Percentiles rank a stretch among this genome's conserved stretches.
Evolutionary conservation across 768 basidiomycete genomes (phyloP).

Genomic region (Xerocomellus intermedius): DNA sequence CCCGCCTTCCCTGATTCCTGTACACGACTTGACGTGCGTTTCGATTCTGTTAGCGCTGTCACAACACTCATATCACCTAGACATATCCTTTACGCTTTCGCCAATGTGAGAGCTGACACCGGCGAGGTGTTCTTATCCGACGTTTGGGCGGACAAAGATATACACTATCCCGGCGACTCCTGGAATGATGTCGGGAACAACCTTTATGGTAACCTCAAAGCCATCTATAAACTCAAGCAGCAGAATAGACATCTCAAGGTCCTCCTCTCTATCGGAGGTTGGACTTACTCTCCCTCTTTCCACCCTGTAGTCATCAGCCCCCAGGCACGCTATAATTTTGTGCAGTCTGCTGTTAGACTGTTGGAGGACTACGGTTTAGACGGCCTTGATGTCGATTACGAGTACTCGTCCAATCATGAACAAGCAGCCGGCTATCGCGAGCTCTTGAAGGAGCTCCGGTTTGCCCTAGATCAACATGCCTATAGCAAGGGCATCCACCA

Average conservation of each 20-base stretch:
- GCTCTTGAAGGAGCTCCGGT: slow-evolving; percentile 73
- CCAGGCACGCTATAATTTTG: slow-evolving; percentile 67
- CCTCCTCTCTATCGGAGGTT: slow-evolving; percentile 90
- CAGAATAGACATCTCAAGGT: slow-evolving; percentile 75
- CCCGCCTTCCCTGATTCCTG: slow-evolving; percentile 82
- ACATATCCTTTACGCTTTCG: slow-evolving; percentile 92
- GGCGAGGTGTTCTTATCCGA: slow-evolving; percentile 91
- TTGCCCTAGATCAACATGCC: slow-evolving; percentile 75
- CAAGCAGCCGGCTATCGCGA: slow-evolving; percentile 84
- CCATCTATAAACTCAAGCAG: slow-evolving; percentile 89
- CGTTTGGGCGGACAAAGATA: slow-evolving; percentile 93
- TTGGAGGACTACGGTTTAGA: slow-evolving; percentile 93
- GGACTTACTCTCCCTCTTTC: slow-evolving; percentile 89
- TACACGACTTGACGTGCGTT: slow-evolving; percentile 78
- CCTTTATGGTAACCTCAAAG: slow-evolving; percentile 94
- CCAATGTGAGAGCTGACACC: slow-evolving; percentile 76
- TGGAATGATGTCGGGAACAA: slow-evolving; percentile 93
- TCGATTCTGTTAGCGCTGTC: not conserved
- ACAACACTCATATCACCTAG: slow-evolving; percentile 35
- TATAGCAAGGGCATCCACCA: slow-evolving; percentile 56
- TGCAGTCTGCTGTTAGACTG: slow-evolving; percentile 71
- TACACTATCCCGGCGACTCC: slow-evolving; percentile 91
- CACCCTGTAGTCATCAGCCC: slow-evolving; percentile 75
- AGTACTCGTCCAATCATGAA: slow-evolving; percentile 77
- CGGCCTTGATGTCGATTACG: slow-evolving; percentile 90